Percentiles rank a stretch among this genome's conserved stretches.
Conservation (phyloP, 495 filamentous ascomycete genomes). For the Aspergillus hancockii region DNA sequence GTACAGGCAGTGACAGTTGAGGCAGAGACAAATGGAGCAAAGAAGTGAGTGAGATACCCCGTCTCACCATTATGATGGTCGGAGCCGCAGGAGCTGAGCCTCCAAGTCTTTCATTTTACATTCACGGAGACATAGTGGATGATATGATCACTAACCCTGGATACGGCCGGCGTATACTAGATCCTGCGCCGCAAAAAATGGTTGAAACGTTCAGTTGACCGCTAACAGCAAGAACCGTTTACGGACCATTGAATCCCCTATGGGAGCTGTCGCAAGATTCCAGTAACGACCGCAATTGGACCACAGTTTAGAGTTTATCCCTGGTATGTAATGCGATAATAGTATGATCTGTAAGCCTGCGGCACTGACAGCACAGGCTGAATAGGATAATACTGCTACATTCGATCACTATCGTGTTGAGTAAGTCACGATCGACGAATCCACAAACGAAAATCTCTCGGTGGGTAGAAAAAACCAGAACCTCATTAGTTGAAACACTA, state of each 20-base stretch:
- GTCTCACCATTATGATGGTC: not conserved
- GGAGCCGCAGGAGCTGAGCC: not conserved
- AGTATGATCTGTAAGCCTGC: not conserved
- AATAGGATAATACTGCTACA: not conserved
- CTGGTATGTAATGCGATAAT: not conserved
- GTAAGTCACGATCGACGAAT: not conserved
- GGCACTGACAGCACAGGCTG: not conserved
- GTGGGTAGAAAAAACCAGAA: not conserved
- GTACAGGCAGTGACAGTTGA: not conserved
- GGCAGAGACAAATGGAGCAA: not conserved
- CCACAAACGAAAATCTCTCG: not conserved
- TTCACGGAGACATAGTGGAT: not conserved
- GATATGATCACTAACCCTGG: not conserved
- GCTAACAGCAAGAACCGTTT: not conserved
- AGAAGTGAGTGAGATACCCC: not conserved
- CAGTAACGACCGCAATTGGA: not conserved
- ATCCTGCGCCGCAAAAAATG: not conserved
- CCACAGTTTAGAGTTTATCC: not conserved
- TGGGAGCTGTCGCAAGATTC: not conserved
- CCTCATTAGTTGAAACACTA: not conserved
- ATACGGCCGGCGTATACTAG: not conserved
- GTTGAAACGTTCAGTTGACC: not conserved
- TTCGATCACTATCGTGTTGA: not conserved
- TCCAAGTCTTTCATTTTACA: not conserved
- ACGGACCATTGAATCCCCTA: not conserved